Conservation (phyloP, 768 basidiomycete species). For the Suillus discolor region DNA sequence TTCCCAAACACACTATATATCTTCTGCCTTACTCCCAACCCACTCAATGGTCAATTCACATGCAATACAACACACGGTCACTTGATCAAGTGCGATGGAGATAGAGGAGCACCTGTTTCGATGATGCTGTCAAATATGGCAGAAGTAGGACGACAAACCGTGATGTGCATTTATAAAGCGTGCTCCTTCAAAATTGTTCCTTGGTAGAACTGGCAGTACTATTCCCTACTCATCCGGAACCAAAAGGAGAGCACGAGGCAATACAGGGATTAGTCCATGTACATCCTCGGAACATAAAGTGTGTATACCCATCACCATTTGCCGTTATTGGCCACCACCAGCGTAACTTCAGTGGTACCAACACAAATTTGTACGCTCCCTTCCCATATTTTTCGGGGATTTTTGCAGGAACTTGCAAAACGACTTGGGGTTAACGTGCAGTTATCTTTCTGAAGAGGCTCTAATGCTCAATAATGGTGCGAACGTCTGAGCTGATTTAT, state of each 20-base stretch:
- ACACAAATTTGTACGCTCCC: neutral
- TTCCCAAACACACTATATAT: neutral
- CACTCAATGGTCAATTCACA: neutral
- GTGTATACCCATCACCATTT: neutral
- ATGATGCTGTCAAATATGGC: neutral
- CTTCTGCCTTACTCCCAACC: neutral
- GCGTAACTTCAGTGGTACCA: neutral
- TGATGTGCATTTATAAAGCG: neutral
- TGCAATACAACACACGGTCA: neutral
- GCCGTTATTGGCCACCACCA: neutral
- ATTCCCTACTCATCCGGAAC: neutral
- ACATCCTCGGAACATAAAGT: neutral
- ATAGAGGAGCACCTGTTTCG: neutral
- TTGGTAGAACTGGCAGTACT: neutral
- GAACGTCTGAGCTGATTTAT: neutral
- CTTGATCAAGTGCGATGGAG: neutral
- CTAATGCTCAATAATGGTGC: neutral
- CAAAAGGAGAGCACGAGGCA: neutral
- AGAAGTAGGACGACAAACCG: neutral
- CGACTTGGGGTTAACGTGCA: neutral
- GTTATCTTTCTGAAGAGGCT: neutral
- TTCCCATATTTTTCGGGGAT: neutral
- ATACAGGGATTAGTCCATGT: neutral
- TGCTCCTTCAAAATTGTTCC: neutral
- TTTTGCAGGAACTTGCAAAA: neutral